These are phyloP conservation scores for Candida andamanensis DNA, from an alignment of 805 yeast genomes.

Conservation along the genomic window DNA sequence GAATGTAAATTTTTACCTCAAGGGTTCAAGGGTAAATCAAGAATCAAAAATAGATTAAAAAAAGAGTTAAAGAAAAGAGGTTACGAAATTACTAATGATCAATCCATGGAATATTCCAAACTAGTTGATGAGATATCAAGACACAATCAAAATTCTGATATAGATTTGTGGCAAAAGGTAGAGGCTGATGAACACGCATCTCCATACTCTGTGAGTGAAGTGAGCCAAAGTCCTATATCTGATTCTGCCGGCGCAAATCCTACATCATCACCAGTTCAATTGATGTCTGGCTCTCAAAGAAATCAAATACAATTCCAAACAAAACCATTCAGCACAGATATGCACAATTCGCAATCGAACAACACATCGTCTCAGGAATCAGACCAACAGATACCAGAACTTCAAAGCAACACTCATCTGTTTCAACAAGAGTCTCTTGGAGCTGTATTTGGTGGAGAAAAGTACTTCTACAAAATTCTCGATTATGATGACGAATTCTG, in stretches of 20 bases:
- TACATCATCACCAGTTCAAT: constrained; percentile 6
- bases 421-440: constrained; percentile 4
- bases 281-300: background rate
- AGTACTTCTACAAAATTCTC: constrained; percentile 4
- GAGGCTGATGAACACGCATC: constrained; percentile 6
- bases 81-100: constrained; percentile 2
- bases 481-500: constrained; percentile 43
- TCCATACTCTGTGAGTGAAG: constrained; percentile 4
- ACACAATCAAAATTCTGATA: constrained; percentile 1
- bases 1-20: constrained; percentile 41
- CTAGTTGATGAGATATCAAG: constrained; percentile 4
- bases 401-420: constrained; percentile 3
- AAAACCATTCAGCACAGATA: background rate
- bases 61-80: constrained; percentile 29
- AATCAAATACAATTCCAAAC: background rate
- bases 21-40: constrained; percentile 41
- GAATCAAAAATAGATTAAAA: constrained; percentile 39
- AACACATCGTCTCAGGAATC: background rate
- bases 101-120: constrained; percentile 10
- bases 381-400: constrained; percentile 6
- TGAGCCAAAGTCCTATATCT: constrained; percentile 5
- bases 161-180: constrained; percentile 9
- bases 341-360: background rate
- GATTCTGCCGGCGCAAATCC: constrained; percentile 1
- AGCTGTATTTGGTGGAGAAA: constrained; percentile 6